Conservation (phyloP, 2,329 filamentous ascomycete genomes). For the Daldinia eschscholtzii region DNA sequence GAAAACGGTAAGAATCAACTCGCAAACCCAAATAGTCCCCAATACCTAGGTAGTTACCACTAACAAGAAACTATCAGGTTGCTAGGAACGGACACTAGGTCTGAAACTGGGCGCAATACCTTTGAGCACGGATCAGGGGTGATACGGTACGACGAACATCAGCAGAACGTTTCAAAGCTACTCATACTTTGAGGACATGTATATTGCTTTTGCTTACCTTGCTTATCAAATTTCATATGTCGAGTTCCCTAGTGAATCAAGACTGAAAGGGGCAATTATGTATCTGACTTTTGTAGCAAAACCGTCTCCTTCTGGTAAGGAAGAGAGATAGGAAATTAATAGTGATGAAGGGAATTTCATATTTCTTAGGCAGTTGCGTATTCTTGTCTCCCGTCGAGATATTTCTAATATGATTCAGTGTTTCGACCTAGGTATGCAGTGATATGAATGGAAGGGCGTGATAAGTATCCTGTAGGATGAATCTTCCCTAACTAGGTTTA, state of each 20-base stretch:
- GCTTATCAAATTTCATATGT: not conserved
- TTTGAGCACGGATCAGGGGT: not conserved
- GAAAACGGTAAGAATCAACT: not conserved
- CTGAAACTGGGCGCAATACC: not conserved
- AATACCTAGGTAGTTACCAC: not conserved
- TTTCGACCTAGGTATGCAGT: not conserved
- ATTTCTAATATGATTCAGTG: not conserved
- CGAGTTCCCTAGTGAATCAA: not conserved
- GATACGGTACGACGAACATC: not conserved
- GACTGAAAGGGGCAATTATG: not conserved
- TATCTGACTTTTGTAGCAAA: not conserved
- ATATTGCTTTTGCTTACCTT: not conserved
- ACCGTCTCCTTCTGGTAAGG: not conserved
- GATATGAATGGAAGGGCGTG: not conserved
- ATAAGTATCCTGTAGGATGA: not conserved
- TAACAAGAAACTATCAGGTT: not conserved
- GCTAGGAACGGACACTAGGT: not conserved
- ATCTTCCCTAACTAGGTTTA: not conserved
- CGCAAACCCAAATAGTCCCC: not conserved
- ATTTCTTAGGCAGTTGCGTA: not conserved
- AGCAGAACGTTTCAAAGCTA: not conserved
- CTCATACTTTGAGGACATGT: not conserved
- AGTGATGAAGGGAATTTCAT: not conserved
- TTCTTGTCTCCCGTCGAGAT: not conserved
- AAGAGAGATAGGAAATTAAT: not conserved